Percentiles rank a stretch among this genome's conserved stretches.
Evolutionary conservation across 2,329 filamentous ascomycete genomes (phyloP).

Genomic region (Simplicillium aogashimaense): DNA sequence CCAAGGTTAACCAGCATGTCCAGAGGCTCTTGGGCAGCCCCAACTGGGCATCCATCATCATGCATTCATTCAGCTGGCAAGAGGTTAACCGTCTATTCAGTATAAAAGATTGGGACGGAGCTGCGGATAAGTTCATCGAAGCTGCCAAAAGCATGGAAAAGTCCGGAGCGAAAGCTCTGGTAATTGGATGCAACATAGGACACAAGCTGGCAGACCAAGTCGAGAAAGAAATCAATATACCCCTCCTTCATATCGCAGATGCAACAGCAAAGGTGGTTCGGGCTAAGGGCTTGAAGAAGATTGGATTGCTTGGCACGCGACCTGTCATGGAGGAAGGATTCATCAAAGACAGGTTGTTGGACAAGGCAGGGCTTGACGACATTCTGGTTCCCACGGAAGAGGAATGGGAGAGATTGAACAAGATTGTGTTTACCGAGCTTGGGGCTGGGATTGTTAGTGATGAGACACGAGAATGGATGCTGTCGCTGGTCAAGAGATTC

Average conservation of each 20-base stretch:
- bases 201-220: constrained; percentile 9
- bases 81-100: constrained; percentile 23
- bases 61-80: constrained; percentile 11
- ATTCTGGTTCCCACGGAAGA: constrained; percentile 7
- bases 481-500: constrained; percentile 1
- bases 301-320: constrained; percentile 9
- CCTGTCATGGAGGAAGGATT: constrained; percentile 10
- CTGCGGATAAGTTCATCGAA: constrained; percentile 26
- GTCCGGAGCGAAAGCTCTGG: constrained; percentile 9
- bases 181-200: constrained; percentile 10
- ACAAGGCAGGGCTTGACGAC: constrained; percentile 7
- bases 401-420: constrained; percentile 5
- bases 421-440: constrained; percentile 9
- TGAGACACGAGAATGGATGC: constrained; percentile 5
- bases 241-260: constrained; percentile 3
- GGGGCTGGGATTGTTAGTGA: constrained; percentile 4
- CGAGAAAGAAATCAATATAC: constrained; percentile 5
- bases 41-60: constrained; percentile 7
- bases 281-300: constrained; percentile 1
- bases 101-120: constrained; percentile 30
- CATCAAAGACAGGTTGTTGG: constrained; percentile 5
- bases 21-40: constrained; percentile 6
- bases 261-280: constrained; percentile 4
- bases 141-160: constrained; percentile 12
- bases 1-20: constrained; percentile 9